Percentiles rank a stretch among this genome's conserved stretches.
phyloP scores from a whole-genome alignment of 192 early-diverging fungal genomes.

The Dispira parvispora region DNA sequence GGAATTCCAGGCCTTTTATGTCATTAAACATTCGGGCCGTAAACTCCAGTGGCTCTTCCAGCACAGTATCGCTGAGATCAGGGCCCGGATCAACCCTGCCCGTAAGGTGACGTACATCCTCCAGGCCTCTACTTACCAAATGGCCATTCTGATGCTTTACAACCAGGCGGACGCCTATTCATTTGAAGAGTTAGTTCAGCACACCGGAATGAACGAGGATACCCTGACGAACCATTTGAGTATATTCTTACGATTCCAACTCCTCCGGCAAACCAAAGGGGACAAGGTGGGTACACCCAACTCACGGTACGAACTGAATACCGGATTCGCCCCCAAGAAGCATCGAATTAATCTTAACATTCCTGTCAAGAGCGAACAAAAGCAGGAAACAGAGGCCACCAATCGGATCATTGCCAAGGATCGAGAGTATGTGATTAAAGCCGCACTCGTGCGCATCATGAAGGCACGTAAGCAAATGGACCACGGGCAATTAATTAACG shows the following conservation, averaged over 20 bases:
- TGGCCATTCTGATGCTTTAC: slow-evolving; percentile 85
- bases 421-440: slow-evolving; percentile 86
- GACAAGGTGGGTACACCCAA: slow-evolving; percentile 9
- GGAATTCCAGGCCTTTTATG: slow-evolving; percentile 73
- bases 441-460: slow-evolving; percentile 99
- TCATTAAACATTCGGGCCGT: slow-evolving; percentile 71
- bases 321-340: slow-evolving; percentile 72
- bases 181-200: slow-evolving; percentile 52
- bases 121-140: slow-evolving; percentile 73
- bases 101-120: slow-evolving; percentile 30
- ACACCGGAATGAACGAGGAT: slow-evolving; percentile 55
- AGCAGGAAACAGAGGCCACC: slow-evolving; percentile 80
- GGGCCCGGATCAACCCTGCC: slow-evolving; percentile 65
- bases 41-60: slow-evolving; percentile 94
- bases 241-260: slow-evolving; percentile 69
- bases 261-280: slow-evolving; percentile 23
- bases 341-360: slow-evolving; percentile 76
- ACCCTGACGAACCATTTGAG: slow-evolving; percentile 48
- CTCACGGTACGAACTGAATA: slow-evolving; percentile 50
- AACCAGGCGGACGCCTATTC: slow-evolving; percentile 62
- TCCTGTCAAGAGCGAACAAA: slow-evolving; percentile 73
- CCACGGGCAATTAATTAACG: slow-evolving; percentile 68
- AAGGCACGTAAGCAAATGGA: slow-evolving; percentile 87
- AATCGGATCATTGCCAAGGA: slow-evolving; percentile 86
- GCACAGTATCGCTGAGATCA: slow-evolving; percentile 78